Evolutionary conservation across 108 stramenopile species (phyloP).

Genomic region (Cylindrotheca fusiformis): DNA sequence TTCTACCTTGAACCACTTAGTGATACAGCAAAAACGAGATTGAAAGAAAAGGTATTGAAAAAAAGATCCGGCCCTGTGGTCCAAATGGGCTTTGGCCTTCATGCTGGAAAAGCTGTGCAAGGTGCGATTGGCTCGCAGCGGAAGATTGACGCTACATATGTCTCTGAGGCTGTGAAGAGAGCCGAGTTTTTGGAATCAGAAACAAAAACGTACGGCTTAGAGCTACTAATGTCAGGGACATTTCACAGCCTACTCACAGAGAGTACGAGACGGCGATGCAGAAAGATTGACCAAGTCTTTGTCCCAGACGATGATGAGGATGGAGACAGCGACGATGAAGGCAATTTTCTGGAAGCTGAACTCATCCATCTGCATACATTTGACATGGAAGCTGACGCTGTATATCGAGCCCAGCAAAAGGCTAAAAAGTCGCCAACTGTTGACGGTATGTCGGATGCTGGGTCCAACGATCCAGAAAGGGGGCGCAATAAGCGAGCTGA

Average conservation of each 20-base stretch:
- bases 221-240: conserved; percentile 79
- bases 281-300: conserved; percentile 63
- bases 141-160: conserved; percentile 93
- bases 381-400: conserved; percentile 70
- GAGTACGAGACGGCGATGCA: conserved; percentile 51
- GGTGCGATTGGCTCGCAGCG: conserved; percentile 89
- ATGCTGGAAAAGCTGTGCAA: conserved; percentile 91
- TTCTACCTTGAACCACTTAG: conserved; percentile 65
- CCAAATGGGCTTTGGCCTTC: conserved; percentile 88
- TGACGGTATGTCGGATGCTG: conserved; percentile 15
- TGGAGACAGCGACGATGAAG: conserved; percentile 25
- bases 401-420: conserved; percentile 23
- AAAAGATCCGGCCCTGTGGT: conserved; percentile 66
- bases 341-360: conserved; percentile 24
- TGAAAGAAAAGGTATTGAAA: conserved; percentile 50
- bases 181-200: conserved; percentile 82
- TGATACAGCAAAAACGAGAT: conserved; percentile 40
- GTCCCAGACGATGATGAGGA: conserved; percentile 48
- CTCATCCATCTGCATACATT: conserved; percentile 65
- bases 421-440: neutral
- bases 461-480: conserved; percentile 6
- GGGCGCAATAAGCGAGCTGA: conserved; percentile 5
- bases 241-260: conserved; percentile 68
- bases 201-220: conserved; percentile 82
- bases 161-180: conserved; percentile 82